Conservation (phyloP, 306 rosid species). For the Sicyos edulis region DNA sequence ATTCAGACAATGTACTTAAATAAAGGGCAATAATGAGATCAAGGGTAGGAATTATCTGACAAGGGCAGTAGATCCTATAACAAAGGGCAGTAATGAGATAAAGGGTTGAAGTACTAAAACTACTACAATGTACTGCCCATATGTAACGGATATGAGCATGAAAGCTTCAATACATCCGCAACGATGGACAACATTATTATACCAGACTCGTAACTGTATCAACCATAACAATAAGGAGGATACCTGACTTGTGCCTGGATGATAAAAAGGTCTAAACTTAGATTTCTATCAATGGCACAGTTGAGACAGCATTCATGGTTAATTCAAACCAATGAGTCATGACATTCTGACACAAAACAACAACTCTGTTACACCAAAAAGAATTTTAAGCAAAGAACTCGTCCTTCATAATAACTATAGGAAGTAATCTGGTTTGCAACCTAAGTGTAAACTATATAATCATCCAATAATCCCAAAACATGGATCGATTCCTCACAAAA, state of each 20-base stretch:
- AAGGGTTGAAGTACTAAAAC: neutral
- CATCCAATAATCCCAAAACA: neutral
- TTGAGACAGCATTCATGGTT: neutral
- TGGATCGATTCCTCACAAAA: neutral
- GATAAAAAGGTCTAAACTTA: neutral
- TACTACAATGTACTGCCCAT: constrained; percentile 25
- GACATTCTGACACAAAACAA: neutral
- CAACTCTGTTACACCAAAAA: neutral
- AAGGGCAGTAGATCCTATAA: no score
- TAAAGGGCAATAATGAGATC: no score
- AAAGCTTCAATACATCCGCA: constrained; percentile 29
- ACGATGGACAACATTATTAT: constrained; percentile 34
- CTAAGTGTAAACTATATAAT: neutral
- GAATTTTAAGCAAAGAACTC: no score
- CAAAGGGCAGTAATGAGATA: neutral
- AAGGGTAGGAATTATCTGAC: neutral
- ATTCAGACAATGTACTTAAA: no score
- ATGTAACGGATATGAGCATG: no score
- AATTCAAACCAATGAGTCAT: no score
- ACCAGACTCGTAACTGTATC: constrained; percentile 44
- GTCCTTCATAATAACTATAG: no score
- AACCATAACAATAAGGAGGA: constrained; percentile 23
- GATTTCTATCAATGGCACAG: neutral
- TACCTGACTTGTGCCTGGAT: constrained; percentile 31
- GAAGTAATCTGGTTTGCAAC: neutral